Conservation (phyloP, 306 rosid genomes). For the Malus domestica region DNA sequence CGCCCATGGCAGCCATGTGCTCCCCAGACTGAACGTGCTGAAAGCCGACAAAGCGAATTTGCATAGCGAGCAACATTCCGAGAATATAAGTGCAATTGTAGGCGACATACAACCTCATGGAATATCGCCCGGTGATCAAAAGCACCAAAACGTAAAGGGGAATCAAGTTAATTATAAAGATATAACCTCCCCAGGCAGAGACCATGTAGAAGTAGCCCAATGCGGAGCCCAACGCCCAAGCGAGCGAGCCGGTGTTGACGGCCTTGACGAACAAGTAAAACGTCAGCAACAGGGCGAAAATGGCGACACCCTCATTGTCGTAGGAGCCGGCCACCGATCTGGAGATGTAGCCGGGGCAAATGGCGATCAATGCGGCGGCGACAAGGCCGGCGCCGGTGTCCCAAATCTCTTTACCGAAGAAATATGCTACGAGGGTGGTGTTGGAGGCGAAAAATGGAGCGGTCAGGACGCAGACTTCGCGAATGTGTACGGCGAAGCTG, state of each 20-base stretch:
- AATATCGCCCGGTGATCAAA: constrained; percentile 79
- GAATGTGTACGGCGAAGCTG: constrained; percentile 75
- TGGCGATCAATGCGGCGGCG: constrained; percentile 86
- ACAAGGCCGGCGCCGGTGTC: constrained; percentile 94
- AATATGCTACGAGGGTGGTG: constrained; percentile 82
- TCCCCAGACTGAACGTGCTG: constrained; percentile 98
- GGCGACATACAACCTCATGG: constrained; percentile 85
- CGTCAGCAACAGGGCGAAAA: constrained; percentile 69
- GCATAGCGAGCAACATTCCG: constrained; percentile 95
- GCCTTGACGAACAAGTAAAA: constrained; percentile 94
- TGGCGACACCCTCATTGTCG: constrained; percentile 97
- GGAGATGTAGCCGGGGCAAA: constrained; percentile 92
- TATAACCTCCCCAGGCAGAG: constrained; percentile 99
- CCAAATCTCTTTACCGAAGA: constrained; percentile 92
- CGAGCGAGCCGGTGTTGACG: constrained; percentile 78
- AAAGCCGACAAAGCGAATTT: constrained; percentile 95
- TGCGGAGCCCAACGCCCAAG: constrained; percentile 92
- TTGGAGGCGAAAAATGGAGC: constrained; percentile 97
- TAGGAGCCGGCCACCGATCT: constrained; percentile 97
- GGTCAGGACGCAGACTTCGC: constrained; percentile 90
- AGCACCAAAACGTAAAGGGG: constrained; percentile 50
- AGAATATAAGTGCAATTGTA: constrained; percentile 56
- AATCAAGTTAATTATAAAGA: constrained; percentile 25
- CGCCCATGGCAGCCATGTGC: constrained; percentile 99
- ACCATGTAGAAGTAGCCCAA: constrained; percentile 98